These are phyloP conservation scores for Cafeteria roenbergensis DNA, from an alignment of 108 stramenopile genomes.

Conservation along the genomic window DNA sequence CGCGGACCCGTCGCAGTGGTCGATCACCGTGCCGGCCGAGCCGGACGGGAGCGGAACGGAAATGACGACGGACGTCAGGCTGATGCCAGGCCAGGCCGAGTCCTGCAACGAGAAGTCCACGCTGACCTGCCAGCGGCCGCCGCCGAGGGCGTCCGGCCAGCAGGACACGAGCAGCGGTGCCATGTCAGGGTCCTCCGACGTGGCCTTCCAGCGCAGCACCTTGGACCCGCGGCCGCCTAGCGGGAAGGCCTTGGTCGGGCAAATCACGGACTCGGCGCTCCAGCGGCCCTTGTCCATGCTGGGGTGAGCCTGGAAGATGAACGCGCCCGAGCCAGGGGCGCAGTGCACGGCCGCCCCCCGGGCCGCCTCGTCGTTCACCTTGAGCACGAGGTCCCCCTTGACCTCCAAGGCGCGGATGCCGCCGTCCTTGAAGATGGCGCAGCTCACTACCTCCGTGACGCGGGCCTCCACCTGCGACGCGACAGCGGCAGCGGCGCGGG, in stretches of 20 bases:
- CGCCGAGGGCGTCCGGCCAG: constrained; percentile 42
- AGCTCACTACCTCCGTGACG: not conserved
- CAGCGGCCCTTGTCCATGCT: constrained; percentile 30
- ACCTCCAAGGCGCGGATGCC: not conserved
- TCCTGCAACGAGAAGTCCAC: constrained; percentile 32
- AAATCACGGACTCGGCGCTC: constrained; percentile 17
- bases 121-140: constrained; percentile 29
- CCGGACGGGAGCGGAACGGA: constrained; percentile 28
- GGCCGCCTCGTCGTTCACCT: not conserved
- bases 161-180: constrained; percentile 37
- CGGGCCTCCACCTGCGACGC: not conserved
- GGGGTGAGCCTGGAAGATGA: constrained; percentile 41
- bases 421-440: not conserved
- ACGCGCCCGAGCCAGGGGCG: not conserved
- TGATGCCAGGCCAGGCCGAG: not conserved
- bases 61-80: constrained; percentile 34
- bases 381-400: not conserved
- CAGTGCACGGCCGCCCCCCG: not conserved
- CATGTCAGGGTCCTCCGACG: constrained; percentile 16
- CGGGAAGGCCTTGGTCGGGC: constrained; percentile 41
- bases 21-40: constrained; percentile 1
- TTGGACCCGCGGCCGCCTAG: constrained; percentile 32
- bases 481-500: not conserved
- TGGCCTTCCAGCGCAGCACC: constrained; percentile 36
- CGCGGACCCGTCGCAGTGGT: constrained; percentile 20